Evolutionary conservation across 257 asterid genomes (phyloP).

Genomic region (Forsythia viridissima): DNA sequence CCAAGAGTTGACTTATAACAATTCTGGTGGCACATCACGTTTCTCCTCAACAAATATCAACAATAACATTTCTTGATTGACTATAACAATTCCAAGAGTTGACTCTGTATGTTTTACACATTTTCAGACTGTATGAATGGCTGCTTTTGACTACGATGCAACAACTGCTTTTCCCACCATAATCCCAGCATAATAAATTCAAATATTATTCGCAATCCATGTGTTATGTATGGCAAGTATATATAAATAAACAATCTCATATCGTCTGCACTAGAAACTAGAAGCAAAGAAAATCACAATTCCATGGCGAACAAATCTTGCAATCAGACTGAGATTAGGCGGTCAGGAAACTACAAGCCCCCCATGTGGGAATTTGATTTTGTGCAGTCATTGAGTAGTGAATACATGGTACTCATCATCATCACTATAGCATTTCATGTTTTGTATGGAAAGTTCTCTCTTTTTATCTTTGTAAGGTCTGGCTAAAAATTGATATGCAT

Average conservation of each 20-base stretch:
- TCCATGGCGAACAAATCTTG: neutral
- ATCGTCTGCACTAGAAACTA: neutral
- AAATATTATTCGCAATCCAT: no score
- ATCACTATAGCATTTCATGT: neutral
- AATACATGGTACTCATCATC: conserved; percentile 28
- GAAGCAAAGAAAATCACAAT: neutral
- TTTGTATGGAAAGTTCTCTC: neutral
- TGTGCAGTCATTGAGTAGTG: conserved; percentile 39
- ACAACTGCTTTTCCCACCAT: no score
- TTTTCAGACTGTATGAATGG: no score
- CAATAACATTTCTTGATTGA: no score
- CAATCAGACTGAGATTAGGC: conserved; percentile 12
- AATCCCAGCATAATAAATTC: no score
- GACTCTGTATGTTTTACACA: no score
- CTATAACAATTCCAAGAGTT: no score
- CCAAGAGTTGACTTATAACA: no score
- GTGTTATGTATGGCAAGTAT: no score
- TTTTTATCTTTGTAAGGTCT: neutral
- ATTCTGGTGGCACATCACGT: no score
- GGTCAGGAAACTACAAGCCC: conserved; percentile 52
- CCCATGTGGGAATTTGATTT: conserved; percentile 36
- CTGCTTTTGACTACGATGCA: no score
- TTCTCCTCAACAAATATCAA: no score
- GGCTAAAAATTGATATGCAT: neutral
- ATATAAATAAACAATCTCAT: neutral